These are phyloP conservation scores for Amanita rubescens DNA, from an alignment of 768 basidiomycete genomes.

Conservation along the genomic window DNA sequence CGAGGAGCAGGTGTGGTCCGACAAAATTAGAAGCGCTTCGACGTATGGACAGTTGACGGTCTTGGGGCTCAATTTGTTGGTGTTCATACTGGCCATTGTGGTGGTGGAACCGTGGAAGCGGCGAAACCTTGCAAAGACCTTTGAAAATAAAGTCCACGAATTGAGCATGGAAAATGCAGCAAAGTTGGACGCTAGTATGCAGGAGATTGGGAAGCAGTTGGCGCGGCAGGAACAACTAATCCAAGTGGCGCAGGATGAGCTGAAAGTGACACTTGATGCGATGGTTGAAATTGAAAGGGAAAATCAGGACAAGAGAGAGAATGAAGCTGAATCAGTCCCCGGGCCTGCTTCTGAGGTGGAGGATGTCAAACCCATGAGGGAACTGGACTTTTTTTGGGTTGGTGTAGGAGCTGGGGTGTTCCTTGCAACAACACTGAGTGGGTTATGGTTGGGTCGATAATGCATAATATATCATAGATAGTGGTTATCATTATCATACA, in stretches of 20 bases:
- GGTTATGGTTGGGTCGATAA: constrained; percentile 23
- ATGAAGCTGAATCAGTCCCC: not conserved
- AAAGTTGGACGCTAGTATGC: constrained; percentile 41
- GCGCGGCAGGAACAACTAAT: constrained; percentile 35
- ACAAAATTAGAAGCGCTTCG: constrained; percentile 93
- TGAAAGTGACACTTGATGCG: constrained; percentile 12
- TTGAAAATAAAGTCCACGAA: constrained; percentile 77
- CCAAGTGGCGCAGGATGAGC: constrained; percentile 17
- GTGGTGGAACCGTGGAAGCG: constrained; percentile 98
- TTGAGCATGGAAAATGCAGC: constrained; percentile 48
- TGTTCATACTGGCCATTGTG: constrained; percentile 85
- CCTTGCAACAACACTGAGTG: constrained; percentile 26
- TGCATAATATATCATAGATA: constrained; percentile 4
- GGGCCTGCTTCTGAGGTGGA: not conserved
- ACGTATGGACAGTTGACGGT: constrained; percentile 89
- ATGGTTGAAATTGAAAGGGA: constrained; percentile 1
- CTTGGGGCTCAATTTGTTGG: constrained; percentile 79
- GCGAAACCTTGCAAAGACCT: constrained; percentile 74
- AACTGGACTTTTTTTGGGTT: constrained; percentile 24
- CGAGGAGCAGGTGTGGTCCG: constrained; percentile 98
- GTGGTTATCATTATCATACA: constrained; percentile 9
- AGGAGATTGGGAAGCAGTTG: constrained; percentile 40
- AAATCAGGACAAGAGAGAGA: constrained; percentile 7
- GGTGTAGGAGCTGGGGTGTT: constrained; percentile 27
- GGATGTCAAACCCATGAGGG: constrained; percentile 7